Base-by-base conservation (phyloP, 331 rosid genomes). In the Pyracantha coccinea region DNA sequence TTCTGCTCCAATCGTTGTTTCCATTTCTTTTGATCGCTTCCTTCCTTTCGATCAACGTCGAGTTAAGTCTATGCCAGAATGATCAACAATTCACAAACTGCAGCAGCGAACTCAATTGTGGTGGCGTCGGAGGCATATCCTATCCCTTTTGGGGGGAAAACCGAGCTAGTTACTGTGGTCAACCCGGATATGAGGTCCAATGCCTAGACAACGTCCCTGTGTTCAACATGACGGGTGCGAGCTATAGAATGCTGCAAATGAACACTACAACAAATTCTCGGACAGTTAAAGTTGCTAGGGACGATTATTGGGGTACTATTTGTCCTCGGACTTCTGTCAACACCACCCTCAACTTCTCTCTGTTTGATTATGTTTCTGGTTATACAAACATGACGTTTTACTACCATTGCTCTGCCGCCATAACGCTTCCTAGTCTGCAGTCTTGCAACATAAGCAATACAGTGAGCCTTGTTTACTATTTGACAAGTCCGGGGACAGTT, bases 141-240 rank as follows among this genome's bases (percentile, higher is more conserved):
- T 92, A 88, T 25, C 98, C 98, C 1, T 94, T 91, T 55, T 91
- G 83, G 88, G 96, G 91, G 19, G 12, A 0, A 0, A 61, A 60
- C 66, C 81, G 90, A 38, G 44, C 70, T 2, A 0, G 1, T 0
- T 66, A 80, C 25, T 92, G 99, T 15, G 95, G 98, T 16, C 66
- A 13, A 2, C 71, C 88, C 1, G 38, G 35, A 14, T 78, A 47
- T 19, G 1, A 72, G 66, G 77, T 90, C 3, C 4, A 20, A 31
- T 91, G 96, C 68, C 10, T 2, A 0, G 41, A 0, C 0, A 0
- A 0, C 0, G 50, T 1, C 2, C 70, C 85, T 0, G 15, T 32
- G 59, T 44, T 90, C 57, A 78, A 14, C 13, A 69, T 87, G 32
- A 2, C 0, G 0, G 1, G 10, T 0, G 4, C 25, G 10, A 62